phyloP scores from a whole-genome alignment of 2,329 filamentous ascomycete species.

The Periconia digitata region DNA sequence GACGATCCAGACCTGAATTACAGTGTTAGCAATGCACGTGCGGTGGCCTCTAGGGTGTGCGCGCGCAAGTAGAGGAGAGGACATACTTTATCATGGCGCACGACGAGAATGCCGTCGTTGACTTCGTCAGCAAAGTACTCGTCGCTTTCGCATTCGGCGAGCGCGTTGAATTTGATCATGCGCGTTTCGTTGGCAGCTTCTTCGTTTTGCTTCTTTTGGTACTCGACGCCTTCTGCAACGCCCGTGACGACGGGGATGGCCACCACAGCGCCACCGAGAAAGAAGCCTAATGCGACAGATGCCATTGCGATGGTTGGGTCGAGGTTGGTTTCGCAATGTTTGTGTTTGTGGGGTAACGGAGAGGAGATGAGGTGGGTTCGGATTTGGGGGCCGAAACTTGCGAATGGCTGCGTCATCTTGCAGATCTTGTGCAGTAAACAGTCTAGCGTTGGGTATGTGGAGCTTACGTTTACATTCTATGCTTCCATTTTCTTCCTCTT shows the following conservation, averaged over 20 bases:
- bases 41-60: constrained; percentile 4
- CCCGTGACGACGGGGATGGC: constrained; percentile 54
- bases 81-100: constrained; percentile 49
- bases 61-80: not conserved
- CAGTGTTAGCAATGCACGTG: not conserved
- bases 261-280: constrained; percentile 43
- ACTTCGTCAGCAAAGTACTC: constrained; percentile 41
- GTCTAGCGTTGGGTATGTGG: too few relatives aligned
- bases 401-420: not conserved
- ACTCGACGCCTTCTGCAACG: constrained; percentile 53
- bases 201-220: constrained; percentile 54
- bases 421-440: too few relatives aligned
- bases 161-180: constrained; percentile 56
- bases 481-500: too few relatives aligned
- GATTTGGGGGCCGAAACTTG: not conserved
- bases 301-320: constrained; percentile 15
- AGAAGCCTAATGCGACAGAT: constrained; percentile 35
- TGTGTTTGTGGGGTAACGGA: not conserved
- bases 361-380: too few relatives aligned
- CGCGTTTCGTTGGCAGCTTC: constrained; percentile 52
- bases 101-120: constrained; percentile 47
- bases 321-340: not conserved
- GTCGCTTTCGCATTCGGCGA: constrained; percentile 45
- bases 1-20: constrained; percentile 37
- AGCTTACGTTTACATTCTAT: too few relatives aligned